Conservation (phyloP, 441 rosid species). For the Adansonia madagascariensis region DNA sequence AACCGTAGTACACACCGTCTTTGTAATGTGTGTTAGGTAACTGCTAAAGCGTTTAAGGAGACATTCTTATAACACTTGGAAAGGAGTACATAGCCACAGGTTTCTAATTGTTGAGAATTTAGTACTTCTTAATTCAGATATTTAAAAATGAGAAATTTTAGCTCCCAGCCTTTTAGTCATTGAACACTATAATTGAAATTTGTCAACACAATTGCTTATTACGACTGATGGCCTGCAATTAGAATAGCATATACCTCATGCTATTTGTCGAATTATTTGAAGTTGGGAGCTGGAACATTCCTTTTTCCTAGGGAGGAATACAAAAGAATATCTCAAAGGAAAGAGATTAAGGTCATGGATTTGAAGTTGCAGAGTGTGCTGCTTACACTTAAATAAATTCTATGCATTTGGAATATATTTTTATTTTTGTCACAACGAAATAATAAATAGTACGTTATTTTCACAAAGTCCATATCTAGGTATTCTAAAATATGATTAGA, state of each 20-base stretch:
- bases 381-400: not conserved
- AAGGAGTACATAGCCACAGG: not conserved
- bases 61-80: not conserved
- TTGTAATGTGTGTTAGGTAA: not conserved
- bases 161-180: not conserved
- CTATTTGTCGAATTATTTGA: not conserved
- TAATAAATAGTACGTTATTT: not conserved
- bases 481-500: not conserved
- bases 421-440: not conserved
- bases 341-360: slow-evolving; percentile 7
- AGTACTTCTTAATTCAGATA: not conserved
- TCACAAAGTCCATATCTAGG: not conserved
- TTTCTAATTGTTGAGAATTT: not conserved
- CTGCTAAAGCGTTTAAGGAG: not conserved
- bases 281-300: slow-evolving; percentile 8
- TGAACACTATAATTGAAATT: not conserved
- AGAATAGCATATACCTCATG: not conserved
- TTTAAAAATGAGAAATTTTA: slow-evolving; percentile 5
- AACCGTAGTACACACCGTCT: not conserved
- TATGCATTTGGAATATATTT: not conserved
- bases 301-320: not conserved
- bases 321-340: slow-evolving; percentile 19
- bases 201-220: not conserved
- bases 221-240: not conserved
- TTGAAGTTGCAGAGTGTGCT: not conserved